Percentiles rank a stretch among this genome's conserved stretches.
Evolutionary conservation across 1,284 basidiomycete genomes (phyloP).

Genomic region (Coniferiporia weirii): DNA sequence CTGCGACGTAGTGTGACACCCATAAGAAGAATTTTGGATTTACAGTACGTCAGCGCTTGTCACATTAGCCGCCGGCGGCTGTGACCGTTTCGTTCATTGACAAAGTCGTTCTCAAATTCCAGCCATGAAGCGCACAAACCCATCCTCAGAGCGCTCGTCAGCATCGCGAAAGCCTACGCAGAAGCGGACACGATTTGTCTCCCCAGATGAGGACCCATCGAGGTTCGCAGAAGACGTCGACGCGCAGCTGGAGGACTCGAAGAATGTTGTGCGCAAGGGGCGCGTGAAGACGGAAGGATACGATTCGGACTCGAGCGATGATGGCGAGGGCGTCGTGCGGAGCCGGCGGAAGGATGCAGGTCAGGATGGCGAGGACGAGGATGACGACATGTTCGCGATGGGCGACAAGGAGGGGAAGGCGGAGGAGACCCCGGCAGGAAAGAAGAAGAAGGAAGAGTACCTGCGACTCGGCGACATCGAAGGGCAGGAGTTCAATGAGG

Average conservation of each 20-base stretch:
- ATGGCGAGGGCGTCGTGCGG: constrained; percentile 83
- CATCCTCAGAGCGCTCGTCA: constrained; percentile 8
- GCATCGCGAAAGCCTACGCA: neutral
- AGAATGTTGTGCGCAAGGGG: constrained; percentile 49
- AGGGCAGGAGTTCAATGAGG: constrained; percentile 83
- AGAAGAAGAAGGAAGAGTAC: constrained; percentile 70
- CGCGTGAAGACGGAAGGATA: constrained; percentile 84
- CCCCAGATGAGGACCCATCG: constrained; percentile 66
- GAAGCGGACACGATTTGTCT: constrained; percentile 80
- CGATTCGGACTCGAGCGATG: constrained; percentile 90
- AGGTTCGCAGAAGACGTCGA: constrained; percentile 75
- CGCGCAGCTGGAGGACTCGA: constrained; percentile 58
- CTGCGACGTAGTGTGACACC: too few relatives aligned
- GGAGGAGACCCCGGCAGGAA: constrained; percentile 26
- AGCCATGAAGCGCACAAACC: constrained; percentile 16
- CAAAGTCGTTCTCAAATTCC: too few relatives aligned
- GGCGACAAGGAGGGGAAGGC: constrained; percentile 39
- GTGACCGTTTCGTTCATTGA: too few relatives aligned
- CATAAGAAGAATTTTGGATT: too few relatives aligned
- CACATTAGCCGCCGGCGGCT: too few relatives aligned
- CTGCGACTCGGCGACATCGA: constrained; percentile 91
- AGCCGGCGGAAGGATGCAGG: constrained; percentile 58
- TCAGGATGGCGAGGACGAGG: constrained; percentile 50
- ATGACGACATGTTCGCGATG: constrained; percentile 88
- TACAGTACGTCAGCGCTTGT: too few relatives aligned